Percentiles rank a stretch among this genome's conserved stretches.
These are phyloP conservation scores for Ormosia emarginata DNA, from an alignment of 306 rosid species.

Conservation along the genomic window DNA sequence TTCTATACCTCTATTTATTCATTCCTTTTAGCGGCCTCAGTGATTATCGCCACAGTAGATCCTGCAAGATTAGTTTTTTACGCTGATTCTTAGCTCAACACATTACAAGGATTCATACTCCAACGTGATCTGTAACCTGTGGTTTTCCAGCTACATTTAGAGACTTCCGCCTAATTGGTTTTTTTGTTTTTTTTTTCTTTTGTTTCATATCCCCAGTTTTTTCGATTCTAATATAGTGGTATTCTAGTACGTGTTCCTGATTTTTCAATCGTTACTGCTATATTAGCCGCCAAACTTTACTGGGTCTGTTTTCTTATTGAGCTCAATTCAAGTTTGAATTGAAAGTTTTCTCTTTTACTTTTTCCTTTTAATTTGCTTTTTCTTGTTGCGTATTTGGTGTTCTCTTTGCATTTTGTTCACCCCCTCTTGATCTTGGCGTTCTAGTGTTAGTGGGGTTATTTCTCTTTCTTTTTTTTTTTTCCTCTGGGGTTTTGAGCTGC, in stretches of 20 bases:
- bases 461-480: too few relatives aligned
- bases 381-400: background rate
- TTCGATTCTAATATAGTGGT: constrained; percentile 17
- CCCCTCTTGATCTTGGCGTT: constrained; percentile 32
- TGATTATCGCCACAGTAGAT: constrained; percentile 49
- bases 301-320: constrained; percentile 21
- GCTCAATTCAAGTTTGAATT: constrained; percentile 1
- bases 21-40: constrained; percentile 27
- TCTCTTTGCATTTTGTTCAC: constrained; percentile 24
- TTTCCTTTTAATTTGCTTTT: background rate
- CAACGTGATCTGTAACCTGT: constrained; percentile 43
- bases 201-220: background rate
- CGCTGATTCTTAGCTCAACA: background rate
- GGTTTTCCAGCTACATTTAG: constrained; percentile 51
- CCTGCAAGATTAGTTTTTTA: constrained; percentile 35
- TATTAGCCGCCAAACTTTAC: constrained; percentile 15
- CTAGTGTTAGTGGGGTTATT: constrained; percentile 27
- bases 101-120: constrained; percentile 27
- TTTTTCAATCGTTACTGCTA: constrained; percentile 4
- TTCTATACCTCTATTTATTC: background rate
- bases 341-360: constrained; percentile 16
- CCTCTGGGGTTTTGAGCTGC: constrained; percentile 32
- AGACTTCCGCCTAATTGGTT: constrained; percentile 28
- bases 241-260: constrained; percentile 14
- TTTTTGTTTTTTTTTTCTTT: background rate